Evolutionary conservation across 305 asterid genomes (phyloP), one percentile per base, ranked within the genome.

Genomic region (Fraxinus albicans): DNA sequence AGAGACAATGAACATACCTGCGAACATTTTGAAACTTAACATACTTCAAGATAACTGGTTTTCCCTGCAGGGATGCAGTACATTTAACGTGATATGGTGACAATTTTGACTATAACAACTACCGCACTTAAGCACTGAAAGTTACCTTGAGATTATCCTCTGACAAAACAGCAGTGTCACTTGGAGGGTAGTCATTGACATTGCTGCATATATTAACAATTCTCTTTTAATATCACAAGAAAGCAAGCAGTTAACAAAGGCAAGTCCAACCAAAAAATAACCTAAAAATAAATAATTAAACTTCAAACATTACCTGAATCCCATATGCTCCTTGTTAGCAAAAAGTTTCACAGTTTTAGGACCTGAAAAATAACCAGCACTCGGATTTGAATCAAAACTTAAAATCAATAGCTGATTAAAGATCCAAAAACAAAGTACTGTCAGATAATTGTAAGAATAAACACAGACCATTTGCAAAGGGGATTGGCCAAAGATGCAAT

Each of bases 1-100:
- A 63, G 65, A 78, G 84, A 85, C 38, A 73, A 76, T 25, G 73
- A 81, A 80, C 85, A 73, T 76, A 96, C 99, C 99, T 94, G 88
- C 97, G 98, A 82, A 96, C 98, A 78, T 92, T 96, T 88, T 94
- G 99, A 90, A 96, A 96, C 87, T 96, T 94, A 82, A 96, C 99
- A 85, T 94, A 96, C 88, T 96, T 96, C 86, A 96, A 85, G 47
- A 83, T 60, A 19, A 91, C 90, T 36, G 98, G 98, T 88, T 92
- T 93, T 76, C 98, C 99, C 98, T 96, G 42, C 86, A 90, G 75
- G 73, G 72, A 55, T 73, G 78, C 77, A 70, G 23, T 76, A 86
- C 77, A 84, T 79, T 70, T 47, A 74, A 36, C 82, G 58, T 58
- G 73, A 67, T 75, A 35, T 58, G 73, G 38, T 69, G 60, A 79